These are phyloP conservation scores for Stephania yunnanensis DNA, from an alignment of 164 flowering plant species.

Conservation along the genomic window DNA sequence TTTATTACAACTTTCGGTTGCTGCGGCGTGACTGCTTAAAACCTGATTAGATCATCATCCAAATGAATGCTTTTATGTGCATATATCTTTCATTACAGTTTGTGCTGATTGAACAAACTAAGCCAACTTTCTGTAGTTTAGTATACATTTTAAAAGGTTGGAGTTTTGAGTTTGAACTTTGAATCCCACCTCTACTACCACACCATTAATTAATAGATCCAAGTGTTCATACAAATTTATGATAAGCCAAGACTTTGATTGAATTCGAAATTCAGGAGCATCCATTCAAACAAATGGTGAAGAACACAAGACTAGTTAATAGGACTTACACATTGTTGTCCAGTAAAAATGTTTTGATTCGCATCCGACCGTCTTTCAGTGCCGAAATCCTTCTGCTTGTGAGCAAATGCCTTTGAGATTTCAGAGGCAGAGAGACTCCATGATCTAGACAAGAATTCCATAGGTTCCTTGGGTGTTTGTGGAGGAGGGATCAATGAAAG, in stretches of 20 bases:
- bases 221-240: not conserved
- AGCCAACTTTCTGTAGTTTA: too few relatives aligned
- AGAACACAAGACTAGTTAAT: not conserved
- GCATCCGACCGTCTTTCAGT: constrained; percentile 18
- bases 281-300: not conserved
- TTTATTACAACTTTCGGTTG: not conserved
- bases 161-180: too few relatives aligned
- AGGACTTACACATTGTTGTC: constrained; percentile 38
- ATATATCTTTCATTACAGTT: not conserved
- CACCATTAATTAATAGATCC: not conserved
- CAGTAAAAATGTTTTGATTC: constrained; percentile 21
- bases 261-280: too few relatives aligned
- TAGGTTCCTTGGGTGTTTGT: constrained; percentile 85
- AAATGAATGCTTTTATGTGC: not conserved
- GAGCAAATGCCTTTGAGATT: constrained; percentile 69
- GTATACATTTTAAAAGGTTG: too few relatives aligned
- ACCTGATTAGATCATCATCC: not conserved
- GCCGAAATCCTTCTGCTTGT: constrained; percentile 35
- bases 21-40: not conserved
- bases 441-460: constrained; percentile 88
- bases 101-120: not conserved
- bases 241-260: not conserved
- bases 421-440: constrained; percentile 90
- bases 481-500: constrained; percentile 59
- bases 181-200: too few relatives aligned